Conservation (phyloP, 306 rosid genomes). For the Cicer chorassanicum region DNA sequence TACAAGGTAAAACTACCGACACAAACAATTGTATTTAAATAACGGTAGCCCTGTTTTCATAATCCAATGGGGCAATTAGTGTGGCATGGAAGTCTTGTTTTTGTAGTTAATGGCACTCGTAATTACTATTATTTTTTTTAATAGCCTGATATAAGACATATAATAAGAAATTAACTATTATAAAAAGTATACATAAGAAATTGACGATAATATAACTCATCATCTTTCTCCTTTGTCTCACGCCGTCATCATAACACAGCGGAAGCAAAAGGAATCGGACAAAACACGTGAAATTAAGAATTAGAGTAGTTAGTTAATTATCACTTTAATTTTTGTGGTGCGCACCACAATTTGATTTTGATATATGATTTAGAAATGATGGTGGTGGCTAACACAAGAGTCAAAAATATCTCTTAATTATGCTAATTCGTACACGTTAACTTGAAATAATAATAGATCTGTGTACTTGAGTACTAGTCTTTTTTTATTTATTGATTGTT, state of each 20-base stretch:
- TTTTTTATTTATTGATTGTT: conserved; percentile 18
- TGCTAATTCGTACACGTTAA: not conserved
- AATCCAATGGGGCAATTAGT: conserved; percentile 28
- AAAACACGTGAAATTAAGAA: conserved; percentile 27
- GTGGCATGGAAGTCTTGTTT: conserved; percentile 23
- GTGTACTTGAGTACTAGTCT: conserved; percentile 17
- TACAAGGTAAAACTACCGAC: not conserved
- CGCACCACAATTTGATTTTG: not conserved
- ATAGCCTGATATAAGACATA: not conserved
- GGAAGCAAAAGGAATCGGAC: conserved; percentile 9
- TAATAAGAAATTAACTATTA: too few species aligned
- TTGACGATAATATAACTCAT: not conserved
- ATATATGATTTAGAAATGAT: not conserved
- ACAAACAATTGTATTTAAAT: conserved; percentile 2
- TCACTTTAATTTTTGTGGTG: not conserved
- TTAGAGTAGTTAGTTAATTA: conserved; percentile 14
- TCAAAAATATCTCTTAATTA: conserved; percentile 1
- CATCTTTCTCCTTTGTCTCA: conserved; percentile 36
- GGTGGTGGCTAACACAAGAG: conserved; percentile 18
- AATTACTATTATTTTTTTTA: not conserved
- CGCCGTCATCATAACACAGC: not conserved
- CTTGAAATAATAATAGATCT: conserved; percentile 15
- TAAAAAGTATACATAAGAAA: too few species aligned
- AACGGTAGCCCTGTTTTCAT: conserved; percentile 37
- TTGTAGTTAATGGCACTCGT: not conserved